Evolutionary conservation across 148 eudicot species (phyloP).

Genomic region (Silene conica): DNA sequence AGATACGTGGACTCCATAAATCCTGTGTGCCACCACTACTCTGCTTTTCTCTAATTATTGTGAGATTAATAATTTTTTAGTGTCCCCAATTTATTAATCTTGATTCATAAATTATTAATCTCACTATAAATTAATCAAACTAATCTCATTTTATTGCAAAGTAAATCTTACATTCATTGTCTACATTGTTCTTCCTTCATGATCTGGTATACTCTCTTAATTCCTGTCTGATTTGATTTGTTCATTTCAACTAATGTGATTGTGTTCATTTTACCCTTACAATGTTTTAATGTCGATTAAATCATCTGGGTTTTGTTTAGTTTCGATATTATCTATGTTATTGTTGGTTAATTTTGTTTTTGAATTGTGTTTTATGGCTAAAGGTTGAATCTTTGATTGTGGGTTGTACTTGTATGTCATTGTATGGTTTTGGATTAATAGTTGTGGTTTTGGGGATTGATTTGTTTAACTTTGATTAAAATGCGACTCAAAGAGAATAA

Average conservation of each 20-base stretch:
- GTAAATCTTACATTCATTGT: slow-evolving; percentile 2
- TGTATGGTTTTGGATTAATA: background rate
- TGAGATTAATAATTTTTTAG: background rate
- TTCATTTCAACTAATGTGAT: background rate
- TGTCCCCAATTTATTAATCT: background rate
- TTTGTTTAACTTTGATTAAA: background rate
- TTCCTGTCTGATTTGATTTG: background rate
- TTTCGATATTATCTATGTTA: slow-evolving; percentile 1
- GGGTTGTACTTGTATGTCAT: background rate
- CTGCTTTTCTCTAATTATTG: background rate
- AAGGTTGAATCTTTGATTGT: slow-evolving; percentile 2
- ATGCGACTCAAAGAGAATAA: no score
- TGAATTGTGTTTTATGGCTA: background rate
- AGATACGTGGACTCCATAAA: no score
- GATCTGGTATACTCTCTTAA: slow-evolving; percentile 10
- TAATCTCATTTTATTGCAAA: background rate
- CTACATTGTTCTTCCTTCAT: background rate
- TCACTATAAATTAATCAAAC: background rate
- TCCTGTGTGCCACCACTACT: background rate
- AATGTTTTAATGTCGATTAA: background rate
- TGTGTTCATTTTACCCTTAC: background rate
- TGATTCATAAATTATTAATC: background rate
- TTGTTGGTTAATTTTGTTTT: no score
- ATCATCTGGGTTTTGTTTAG: slow-evolving; percentile 7
- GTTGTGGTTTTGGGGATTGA: background rate